Evolutionary conservation across 2,329 filamentous ascomycete species (phyloP).

Genomic region (Diaporthe batatas): DNA sequence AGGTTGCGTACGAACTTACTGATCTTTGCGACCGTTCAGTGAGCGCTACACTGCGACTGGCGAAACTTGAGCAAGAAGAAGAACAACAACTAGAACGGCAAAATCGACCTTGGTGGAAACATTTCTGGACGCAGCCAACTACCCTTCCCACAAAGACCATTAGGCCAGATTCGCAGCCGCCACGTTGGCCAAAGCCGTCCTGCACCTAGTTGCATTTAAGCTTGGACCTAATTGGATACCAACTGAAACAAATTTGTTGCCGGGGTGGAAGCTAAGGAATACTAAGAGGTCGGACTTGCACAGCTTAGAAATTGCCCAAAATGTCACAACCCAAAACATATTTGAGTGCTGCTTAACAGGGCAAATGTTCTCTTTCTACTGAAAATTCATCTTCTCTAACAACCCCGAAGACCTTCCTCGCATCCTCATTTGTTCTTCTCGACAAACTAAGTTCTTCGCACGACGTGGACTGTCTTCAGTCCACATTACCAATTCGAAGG

Average conservation of each 20-base stretch:
- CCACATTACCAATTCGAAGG: too few species aligned
- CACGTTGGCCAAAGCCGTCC: background rate
- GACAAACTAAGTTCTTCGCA: background rate
- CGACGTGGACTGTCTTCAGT: too few species aligned
- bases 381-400: background rate
- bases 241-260: background rate
- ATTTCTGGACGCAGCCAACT: too few species aligned
- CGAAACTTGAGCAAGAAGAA: background rate
- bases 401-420: too few species aligned
- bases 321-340: too few species aligned
- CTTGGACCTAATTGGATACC: too few species aligned
- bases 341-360: too few species aligned
- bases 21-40: background rate
- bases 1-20: background rate
- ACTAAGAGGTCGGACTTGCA: background rate
- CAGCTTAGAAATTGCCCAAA: background rate
- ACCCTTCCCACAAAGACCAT: too few species aligned
- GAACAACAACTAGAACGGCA: background rate
- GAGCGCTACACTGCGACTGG: background rate
- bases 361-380: too few species aligned
- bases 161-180: too few species aligned
- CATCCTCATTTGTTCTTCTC: too few species aligned
- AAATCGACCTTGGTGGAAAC: background rate
- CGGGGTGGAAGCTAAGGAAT: background rate
- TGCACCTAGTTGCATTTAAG: too few species aligned